Percentiles rank a stretch among this genome's conserved stretches.
Conservation (phyloP, 2,329 filamentous ascomycete genomes). For the Boeremia lycopersici region DNA sequence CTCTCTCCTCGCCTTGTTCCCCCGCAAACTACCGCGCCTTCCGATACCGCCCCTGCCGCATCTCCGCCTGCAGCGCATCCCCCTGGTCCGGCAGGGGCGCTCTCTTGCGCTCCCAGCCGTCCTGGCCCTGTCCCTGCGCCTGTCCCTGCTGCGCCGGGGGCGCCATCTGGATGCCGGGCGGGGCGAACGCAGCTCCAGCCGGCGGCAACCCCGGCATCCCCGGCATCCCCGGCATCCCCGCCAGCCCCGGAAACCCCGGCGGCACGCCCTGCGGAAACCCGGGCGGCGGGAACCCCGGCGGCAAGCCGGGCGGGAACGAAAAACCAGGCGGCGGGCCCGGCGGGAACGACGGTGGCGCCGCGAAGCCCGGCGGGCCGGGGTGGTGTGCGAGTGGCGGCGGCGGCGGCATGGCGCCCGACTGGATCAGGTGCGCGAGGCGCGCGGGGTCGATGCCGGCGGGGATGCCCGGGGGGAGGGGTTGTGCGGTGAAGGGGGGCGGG, state of each 20-base stretch:
- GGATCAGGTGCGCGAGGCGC: constrained; percentile 44
- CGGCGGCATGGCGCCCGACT: constrained; percentile 44
- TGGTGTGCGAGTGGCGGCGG: constrained; percentile 40
- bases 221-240: constrained; percentile 29
- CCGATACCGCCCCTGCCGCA: constrained; percentile 62
- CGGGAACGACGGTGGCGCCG: constrained; percentile 38
- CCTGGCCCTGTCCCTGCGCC: constrained; percentile 28
- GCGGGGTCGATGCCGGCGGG: constrained; percentile 35
- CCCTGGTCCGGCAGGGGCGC: constrained; percentile 82
- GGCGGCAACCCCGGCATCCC: too few relatives aligned
- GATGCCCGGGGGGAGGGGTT: constrained; percentile 28
- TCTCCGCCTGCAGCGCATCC: constrained; percentile 79
- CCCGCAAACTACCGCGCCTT: constrained; percentile 26
- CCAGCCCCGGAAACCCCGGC: constrained; percentile 26
- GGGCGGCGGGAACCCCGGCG: constrained; percentile 30
- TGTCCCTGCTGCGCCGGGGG: constrained; percentile 36
- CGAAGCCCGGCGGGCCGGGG: constrained; percentile 33
- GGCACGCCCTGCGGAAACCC: constrained; percentile 19
- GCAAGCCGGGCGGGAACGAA: constrained; percentile 40
- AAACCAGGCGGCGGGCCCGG: constrained; percentile 47
- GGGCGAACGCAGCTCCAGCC: too few relatives aligned
- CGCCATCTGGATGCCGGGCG: constrained; percentile 28
- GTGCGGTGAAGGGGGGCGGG: constrained; percentile 27
- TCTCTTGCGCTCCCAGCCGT: constrained; percentile 46
- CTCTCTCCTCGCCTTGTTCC: background rate